Conservation (phyloP, 1,284 basidiomycete genomes). For the Prillingera fragicola region DNA sequence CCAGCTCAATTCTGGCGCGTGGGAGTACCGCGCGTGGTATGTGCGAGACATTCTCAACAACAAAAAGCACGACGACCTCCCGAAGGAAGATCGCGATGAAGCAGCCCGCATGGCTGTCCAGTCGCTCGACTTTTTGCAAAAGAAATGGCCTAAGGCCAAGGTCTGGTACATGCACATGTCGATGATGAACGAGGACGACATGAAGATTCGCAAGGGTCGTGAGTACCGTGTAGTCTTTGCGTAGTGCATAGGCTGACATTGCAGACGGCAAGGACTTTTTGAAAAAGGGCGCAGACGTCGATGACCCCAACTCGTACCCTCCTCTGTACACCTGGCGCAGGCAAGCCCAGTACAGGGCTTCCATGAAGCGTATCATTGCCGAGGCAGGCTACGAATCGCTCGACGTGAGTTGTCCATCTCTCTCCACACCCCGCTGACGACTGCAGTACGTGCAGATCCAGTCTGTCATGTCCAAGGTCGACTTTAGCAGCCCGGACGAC, state of each 20-base stretch:
- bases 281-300: neutral
- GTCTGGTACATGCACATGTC: constrained; percentile 10
- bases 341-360: constrained; percentile 5
- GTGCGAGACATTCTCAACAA: constrained; percentile 1
- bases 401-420: constrained; percentile 6
- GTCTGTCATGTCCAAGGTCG: neutral
- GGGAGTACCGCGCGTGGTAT: constrained; percentile 7
- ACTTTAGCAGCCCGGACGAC: neutral
- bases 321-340: constrained; percentile 5
- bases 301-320: neutral
- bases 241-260: too few relatives aligned
- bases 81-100: constrained; percentile 1
- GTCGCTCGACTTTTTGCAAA: constrained; percentile 1
- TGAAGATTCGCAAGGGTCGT: constrained; percentile 1
- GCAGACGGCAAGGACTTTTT: constrained; percentile 3
- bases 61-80: constrained; percentile 2
- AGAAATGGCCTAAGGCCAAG: constrained; percentile 1
- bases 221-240: too few relatives aligned
- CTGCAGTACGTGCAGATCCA: constrained; percentile 4
- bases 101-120: constrained; percentile 1
- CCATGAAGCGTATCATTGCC: neutral
- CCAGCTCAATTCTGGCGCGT: constrained; percentile 8
- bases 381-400: constrained; percentile 1
- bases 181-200: constrained; percentile 8
- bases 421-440: neutral